phyloP scores from a whole-genome alignment of 164 flowering plant species.

The Aristolochia fimbriata region DNA sequence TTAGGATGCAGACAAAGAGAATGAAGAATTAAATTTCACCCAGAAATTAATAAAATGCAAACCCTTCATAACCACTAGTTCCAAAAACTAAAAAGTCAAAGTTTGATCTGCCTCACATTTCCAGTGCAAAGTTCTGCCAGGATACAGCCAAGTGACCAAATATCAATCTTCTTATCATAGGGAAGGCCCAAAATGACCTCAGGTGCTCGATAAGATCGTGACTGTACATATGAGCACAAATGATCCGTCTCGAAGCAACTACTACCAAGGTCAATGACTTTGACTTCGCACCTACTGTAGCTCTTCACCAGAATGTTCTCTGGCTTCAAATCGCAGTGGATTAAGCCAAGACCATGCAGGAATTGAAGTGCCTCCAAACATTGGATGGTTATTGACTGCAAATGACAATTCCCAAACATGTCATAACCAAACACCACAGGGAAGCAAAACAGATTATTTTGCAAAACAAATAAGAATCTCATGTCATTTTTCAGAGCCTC shows the following conservation, averaged over 20 bases:
- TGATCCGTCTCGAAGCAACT: conserved; percentile 99
- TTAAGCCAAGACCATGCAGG: conserved; percentile 92
- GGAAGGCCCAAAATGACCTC: conserved; percentile 95
- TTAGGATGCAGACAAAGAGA: too few species aligned
- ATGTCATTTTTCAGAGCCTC: background rate
- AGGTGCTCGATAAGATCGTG: conserved; percentile 99
- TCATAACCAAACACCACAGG: conserved; percentile 8
- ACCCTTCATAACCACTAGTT: background rate
- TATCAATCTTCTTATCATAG: conserved; percentile 91
- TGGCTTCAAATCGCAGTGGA: conserved; percentile 98
- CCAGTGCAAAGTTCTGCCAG: conserved; percentile 98
- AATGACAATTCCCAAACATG: conserved; percentile 10
- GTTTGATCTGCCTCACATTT: conserved; percentile 51
- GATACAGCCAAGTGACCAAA: conserved; percentile 99
- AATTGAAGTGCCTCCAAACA: conserved; percentile 95
- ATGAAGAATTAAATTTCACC: too few species aligned
- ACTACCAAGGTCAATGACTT: conserved; percentile 98
- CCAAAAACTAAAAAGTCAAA: background rate
- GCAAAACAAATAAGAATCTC: conserved; percentile 1
- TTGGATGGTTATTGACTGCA: conserved; percentile 96
- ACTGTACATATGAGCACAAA: conserved; percentile 98
- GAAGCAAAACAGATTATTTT: background rate
- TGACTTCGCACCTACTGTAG: conserved; percentile 98
- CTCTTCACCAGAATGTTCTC: conserved; percentile 98
- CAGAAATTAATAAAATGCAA: background rate